A percentile compares a stretch with the other conserved stretches of the same genome.
Conservation (phyloP, 495 filamentous ascomycete genomes). For the Aspergillus steynii region DNA sequence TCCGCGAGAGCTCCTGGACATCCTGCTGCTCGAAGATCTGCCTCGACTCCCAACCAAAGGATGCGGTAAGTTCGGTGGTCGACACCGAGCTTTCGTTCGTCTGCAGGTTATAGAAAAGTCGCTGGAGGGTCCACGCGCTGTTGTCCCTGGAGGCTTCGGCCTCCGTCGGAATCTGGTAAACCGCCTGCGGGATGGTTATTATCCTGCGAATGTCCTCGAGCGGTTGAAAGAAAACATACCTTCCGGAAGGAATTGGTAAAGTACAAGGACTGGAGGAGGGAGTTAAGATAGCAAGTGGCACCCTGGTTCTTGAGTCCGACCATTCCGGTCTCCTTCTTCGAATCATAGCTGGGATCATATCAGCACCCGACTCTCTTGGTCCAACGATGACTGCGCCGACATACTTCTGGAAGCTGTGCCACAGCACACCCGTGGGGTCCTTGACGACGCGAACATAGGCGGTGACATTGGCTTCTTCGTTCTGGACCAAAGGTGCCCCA, state of each 20-base stretch:
- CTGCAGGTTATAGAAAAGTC: slow-evolving; percentile 93
- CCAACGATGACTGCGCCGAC: slow-evolving; percentile 14
- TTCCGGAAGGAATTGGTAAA: slow-evolving; percentile 98
- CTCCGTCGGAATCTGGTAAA: slow-evolving; percentile 93
- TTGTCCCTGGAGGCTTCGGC: slow-evolving; percentile 76
- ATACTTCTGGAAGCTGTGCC: slow-evolving; percentile 95
- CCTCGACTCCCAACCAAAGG: slow-evolving; percentile 96
- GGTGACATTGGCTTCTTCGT: slow-evolving; percentile 81
- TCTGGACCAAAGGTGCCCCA: slow-evolving; percentile 79
- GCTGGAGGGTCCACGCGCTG: slow-evolving; percentile 90
- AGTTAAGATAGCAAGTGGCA: slow-evolving; percentile 98
- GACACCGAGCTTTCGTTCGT: slow-evolving; percentile 77
- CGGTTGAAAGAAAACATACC: slow-evolving; percentile 45
- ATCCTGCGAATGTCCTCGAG: background rate
- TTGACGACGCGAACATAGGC: slow-evolving; percentile 93
- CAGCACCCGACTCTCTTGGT: background rate
- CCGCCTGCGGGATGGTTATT: slow-evolving; percentile 58
- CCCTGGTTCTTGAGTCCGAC: slow-evolving; percentile 97
- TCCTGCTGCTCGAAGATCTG: slow-evolving; percentile 99
- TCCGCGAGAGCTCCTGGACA: slow-evolving; percentile 93
- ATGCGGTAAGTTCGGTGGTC: slow-evolving; percentile 88
- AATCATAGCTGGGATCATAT: slow-evolving; percentile 72
- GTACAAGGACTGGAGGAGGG: slow-evolving; percentile 91
- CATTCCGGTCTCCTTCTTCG: slow-evolving; percentile 97
- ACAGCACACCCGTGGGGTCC: slow-evolving; percentile 97